A percentile compares a stretch with the other conserved stretches of the same genome.
These are phyloP conservation scores for Tanacetum coccineum DNA, from an alignment of 129 eudicot genomes.

Conservation along the genomic window DNA sequence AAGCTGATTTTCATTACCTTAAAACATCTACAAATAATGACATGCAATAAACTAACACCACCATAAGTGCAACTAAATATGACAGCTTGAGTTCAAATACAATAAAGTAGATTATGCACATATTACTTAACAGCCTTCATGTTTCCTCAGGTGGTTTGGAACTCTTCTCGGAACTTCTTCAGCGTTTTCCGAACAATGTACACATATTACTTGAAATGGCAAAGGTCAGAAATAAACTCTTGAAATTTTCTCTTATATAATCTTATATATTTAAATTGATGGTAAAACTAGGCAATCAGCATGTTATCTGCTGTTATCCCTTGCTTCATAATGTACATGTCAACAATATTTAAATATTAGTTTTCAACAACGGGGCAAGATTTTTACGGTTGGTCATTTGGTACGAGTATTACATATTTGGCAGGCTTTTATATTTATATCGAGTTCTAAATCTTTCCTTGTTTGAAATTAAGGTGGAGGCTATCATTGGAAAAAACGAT, in stretches of 20 bases:
- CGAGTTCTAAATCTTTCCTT: conserved; percentile 20
- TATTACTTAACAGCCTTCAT: conserved; percentile 10
- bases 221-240: conserved; percentile 48
- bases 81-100: neutral
- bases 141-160: conserved; percentile 81
- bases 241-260: neutral
- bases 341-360: too few relatives aligned
- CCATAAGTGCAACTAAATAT: too few relatives aligned
- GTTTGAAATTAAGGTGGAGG: conserved; percentile 70
- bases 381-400: too few relatives aligned
- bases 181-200: conserved; percentile 82
- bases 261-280: neutral
- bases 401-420: too few relatives aligned
- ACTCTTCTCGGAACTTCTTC: conserved; percentile 79
- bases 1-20: neutral
- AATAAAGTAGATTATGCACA: neutral
- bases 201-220: conserved; percentile 94
- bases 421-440: too few relatives aligned
- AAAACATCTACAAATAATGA: conserved; percentile 1
- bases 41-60: neutral
- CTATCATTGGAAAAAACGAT: conserved; percentile 75
- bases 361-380: too few relatives aligned
- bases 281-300: neutral
- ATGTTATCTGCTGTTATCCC: neutral
- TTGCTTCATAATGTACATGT: too few relatives aligned